Percentiles rank a stretch among this genome's conserved stretches.
These are phyloP conservation scores for Aspergillus homomorphus DNA, from an alignment of 495 filamentous ascomycete species.

Conservation along the genomic window DNA sequence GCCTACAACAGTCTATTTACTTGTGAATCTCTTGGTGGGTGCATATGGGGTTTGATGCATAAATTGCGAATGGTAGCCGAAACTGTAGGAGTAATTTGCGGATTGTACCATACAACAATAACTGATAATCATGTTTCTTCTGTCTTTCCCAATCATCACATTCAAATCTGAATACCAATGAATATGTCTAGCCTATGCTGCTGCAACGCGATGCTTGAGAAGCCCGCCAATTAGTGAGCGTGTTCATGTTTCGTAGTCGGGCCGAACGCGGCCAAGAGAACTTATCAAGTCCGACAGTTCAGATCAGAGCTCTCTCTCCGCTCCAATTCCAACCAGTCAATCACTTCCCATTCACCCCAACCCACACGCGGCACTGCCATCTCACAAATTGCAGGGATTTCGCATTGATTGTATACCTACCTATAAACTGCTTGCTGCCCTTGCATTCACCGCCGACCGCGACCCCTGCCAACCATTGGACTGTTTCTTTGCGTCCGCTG, in stretches of 20 bases:
- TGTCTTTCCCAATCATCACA: not conserved
- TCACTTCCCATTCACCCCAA: not conserved
- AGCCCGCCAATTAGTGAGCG: too few relatives aligned
- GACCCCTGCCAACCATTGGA: constrained; percentile 7
- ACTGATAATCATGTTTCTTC: not conserved
- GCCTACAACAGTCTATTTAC: not conserved
- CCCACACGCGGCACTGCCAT: not conserved
- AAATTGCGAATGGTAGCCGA: not conserved
- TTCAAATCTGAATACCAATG: not conserved
- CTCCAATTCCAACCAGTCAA: not conserved
- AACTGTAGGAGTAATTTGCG: not conserved
- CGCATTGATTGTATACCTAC: not conserved
- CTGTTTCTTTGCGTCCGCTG: constrained; percentile 6
- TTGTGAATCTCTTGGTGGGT: not conserved
- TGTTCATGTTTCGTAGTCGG: too few relatives aligned
- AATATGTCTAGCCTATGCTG: not conserved
- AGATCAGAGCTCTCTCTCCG: constrained; percentile 3
- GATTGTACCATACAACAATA: not conserved
- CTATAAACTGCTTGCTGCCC: not conserved
- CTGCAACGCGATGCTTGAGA: not conserved
- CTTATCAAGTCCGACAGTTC: too few relatives aligned
- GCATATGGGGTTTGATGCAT: not conserved
- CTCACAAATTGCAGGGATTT: not conserved
- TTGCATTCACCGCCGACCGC: constrained; percentile 1
- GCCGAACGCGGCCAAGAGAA: constrained; percentile 9